These are phyloP conservation scores for Globisporangium middletonii DNA, from an alignment of 352 stramenopile species.

Conservation along the genomic window DNA sequence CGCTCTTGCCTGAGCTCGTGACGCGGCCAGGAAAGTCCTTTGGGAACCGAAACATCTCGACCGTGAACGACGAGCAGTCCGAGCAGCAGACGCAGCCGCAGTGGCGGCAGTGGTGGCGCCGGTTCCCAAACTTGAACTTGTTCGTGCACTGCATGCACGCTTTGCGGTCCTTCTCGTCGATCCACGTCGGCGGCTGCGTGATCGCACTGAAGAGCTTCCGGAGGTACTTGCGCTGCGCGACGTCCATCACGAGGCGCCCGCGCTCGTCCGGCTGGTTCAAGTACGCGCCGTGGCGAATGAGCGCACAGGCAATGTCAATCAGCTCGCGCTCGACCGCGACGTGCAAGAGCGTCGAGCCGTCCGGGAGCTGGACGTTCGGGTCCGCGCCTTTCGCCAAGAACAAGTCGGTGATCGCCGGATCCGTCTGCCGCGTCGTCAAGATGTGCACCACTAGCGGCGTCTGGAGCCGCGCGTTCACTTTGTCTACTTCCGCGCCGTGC, in stretches of 20 bases:
- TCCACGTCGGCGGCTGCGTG: constrained; percentile 65
- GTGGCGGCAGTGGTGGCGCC: constrained; percentile 81
- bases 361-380: constrained; percentile 61
- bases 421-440: constrained; percentile 80
- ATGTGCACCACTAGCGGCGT: constrained; percentile 78
- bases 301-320: constrained; percentile 64
- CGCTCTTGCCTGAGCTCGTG: constrained; percentile 52
- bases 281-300: constrained; percentile 66
- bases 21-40: constrained; percentile 74
- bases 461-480: constrained; percentile 78
- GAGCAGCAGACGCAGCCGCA: constrained; percentile 82
- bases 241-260: constrained; percentile 68
- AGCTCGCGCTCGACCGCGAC: constrained; percentile 78
- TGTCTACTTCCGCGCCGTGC: constrained; percentile 74
- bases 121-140: constrained; percentile 75
- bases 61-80: constrained; percentile 70
- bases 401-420: constrained; percentile 70
- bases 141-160: constrained; percentile 69
- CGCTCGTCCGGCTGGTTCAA: constrained; percentile 71
- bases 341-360: constrained; percentile 82
- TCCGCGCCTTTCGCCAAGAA: constrained; percentile 63
- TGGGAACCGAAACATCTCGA: constrained; percentile 81
- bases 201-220: constrained; percentile 83
- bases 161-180: constrained; percentile 68
- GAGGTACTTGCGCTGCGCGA: constrained; percentile 73